Conservation (phyloP, 108 stramenopile genomes). For the Craspedostauros australis region DNA sequence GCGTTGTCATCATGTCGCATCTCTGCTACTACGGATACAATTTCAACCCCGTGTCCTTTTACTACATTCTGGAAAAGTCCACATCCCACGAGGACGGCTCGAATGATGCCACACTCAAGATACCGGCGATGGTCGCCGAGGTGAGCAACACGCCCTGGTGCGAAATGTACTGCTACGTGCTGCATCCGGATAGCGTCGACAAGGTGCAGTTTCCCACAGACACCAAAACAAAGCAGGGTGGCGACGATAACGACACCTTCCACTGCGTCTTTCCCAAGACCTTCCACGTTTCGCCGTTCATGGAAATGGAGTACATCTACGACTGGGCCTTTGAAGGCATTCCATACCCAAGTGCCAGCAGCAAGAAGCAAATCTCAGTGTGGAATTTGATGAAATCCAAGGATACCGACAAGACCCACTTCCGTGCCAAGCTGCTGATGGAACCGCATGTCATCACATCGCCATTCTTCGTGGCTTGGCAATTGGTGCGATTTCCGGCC, state of each 20-base stretch:
- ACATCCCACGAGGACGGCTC: slow-evolving; percentile 12
- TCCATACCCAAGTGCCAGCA: background rate
- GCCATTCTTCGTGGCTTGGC: slow-evolving; percentile 42
- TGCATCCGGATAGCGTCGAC: slow-evolving; percentile 73
- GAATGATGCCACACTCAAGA: slow-evolving; percentile 10
- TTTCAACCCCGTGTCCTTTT: slow-evolving; percentile 88
- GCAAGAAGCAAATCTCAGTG: no score
- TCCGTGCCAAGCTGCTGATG: slow-evolving; percentile 16
- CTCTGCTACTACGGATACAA: slow-evolving; percentile 81
- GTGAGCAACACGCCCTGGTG: slow-evolving; percentile 95
- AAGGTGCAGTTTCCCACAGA: slow-evolving; percentile 15
- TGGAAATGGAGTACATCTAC: slow-evolving; percentile 92
- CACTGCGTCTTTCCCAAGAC: slow-evolving; percentile 57
- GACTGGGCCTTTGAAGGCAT: slow-evolving; percentile 79
- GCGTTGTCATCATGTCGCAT: slow-evolving; percentile 62
- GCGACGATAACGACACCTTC: background rate
- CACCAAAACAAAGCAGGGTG: background rate
- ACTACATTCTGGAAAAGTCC: slow-evolving; percentile 40
- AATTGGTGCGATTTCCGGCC: slow-evolving; percentile 59
- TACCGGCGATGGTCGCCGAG: slow-evolving; percentile 82
- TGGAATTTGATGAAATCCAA: no score
- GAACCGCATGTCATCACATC: slow-evolving; percentile 9
- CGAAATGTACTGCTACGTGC: slow-evolving; percentile 89
- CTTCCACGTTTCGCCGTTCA: slow-evolving; percentile 98
- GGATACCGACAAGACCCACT: slow-evolving; percentile 2